phyloP scores from a whole-genome alignment of 345 rosid genomes.

The Linum trigynum region DNA sequence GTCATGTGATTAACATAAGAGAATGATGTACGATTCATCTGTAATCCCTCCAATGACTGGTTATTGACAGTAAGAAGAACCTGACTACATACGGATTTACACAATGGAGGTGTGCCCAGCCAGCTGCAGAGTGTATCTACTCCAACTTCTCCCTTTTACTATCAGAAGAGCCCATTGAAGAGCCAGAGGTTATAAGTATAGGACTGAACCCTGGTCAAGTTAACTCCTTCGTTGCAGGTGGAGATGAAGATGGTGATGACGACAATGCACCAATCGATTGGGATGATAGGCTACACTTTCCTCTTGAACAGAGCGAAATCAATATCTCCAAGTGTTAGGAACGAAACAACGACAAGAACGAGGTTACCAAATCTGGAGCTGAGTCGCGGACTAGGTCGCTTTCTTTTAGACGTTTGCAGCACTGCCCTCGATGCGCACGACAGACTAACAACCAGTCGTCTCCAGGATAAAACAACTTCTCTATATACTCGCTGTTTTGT shows the following conservation, averaged over 20 bases:
- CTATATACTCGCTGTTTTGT: too few species aligned
- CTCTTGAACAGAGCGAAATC: conserved; percentile 49
- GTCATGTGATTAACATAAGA: too few species aligned
- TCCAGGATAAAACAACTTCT: too few species aligned
- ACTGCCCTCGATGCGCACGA: too few species aligned
- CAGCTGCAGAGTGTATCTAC: conserved; percentile 60
- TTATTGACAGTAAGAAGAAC: too few species aligned
- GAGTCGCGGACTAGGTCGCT: too few species aligned
- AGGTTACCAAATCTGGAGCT: too few species aligned
- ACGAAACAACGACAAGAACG: too few species aligned
- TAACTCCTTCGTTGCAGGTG: background rate
- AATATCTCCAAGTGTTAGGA: conserved; percentile 52
- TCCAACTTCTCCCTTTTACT: conserved; percentile 68
- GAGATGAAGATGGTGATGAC: conserved; percentile 23
- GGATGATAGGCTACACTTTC: conserved; percentile 76
- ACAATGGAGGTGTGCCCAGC: conserved; percentile 57
- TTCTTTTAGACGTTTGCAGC: too few species aligned
- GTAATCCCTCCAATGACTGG: too few species aligned
- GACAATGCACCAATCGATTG: conserved; percentile 54
- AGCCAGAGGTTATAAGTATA: conserved; percentile 55
- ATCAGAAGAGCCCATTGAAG: conserved; percentile 57
- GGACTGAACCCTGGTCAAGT: conserved; percentile 27
- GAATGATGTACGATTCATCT: background rate
- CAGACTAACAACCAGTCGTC: too few species aligned
- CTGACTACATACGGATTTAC: background rate